These are phyloP conservation scores for Styphnolobium japonicum DNA, from an alignment of 306 rosid genomes.

Conservation along the genomic window DNA sequence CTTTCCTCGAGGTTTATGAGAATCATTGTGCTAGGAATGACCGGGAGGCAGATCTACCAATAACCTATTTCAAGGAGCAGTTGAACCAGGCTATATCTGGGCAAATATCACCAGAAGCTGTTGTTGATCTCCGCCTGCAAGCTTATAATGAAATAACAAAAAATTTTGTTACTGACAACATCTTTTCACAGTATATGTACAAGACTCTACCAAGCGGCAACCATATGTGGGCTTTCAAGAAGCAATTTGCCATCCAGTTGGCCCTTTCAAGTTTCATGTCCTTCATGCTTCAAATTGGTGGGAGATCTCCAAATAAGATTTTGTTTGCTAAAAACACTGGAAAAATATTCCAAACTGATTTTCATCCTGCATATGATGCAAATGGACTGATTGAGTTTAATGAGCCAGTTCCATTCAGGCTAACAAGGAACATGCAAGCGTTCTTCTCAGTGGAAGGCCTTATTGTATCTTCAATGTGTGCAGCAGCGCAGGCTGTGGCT, in stretches of 20 bases:
- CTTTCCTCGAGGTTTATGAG: slow-evolving; percentile 99
- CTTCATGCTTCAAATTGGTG: slow-evolving; percentile 93
- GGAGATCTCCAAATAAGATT: slow-evolving; percentile 98
- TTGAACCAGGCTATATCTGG: slow-evolving; percentile 94
- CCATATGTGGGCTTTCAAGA: slow-evolving; percentile 98
- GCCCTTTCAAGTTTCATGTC: slow-evolving; percentile 97
- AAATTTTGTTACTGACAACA: slow-evolving; percentile 73
- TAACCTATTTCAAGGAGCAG: slow-evolving; percentile 93
- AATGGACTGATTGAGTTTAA: slow-evolving; percentile 90
- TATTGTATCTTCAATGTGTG: slow-evolving; percentile 97
- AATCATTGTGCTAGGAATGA: slow-evolving; percentile 96
- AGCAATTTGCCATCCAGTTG: slow-evolving; percentile 97
- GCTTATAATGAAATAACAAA: slow-evolving; percentile 79
- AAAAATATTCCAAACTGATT: slow-evolving; percentile 94
- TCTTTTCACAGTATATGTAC: slow-evolving; percentile 97
- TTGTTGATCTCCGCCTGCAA: slow-evolving; percentile 88
- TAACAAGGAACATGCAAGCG: slow-evolving; percentile 94
- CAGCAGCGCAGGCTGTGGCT: slow-evolving; percentile 94
- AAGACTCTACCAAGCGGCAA: slow-evolving; percentile 85
- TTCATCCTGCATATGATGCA: slow-evolving; percentile 94
- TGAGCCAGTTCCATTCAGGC: slow-evolving; percentile 97
- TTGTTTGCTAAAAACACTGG: slow-evolving; percentile 97
- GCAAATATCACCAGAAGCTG: slow-evolving; percentile 85
- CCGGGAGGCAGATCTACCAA: slow-evolving; percentile 94
- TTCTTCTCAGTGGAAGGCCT: slow-evolving; percentile 99